A percentile compares a stretch with the other conserved stretches of the same genome.
Evolutionary conservation across 345 rosid species (phyloP).

Genomic region (Moricandia arvensis): DNA sequence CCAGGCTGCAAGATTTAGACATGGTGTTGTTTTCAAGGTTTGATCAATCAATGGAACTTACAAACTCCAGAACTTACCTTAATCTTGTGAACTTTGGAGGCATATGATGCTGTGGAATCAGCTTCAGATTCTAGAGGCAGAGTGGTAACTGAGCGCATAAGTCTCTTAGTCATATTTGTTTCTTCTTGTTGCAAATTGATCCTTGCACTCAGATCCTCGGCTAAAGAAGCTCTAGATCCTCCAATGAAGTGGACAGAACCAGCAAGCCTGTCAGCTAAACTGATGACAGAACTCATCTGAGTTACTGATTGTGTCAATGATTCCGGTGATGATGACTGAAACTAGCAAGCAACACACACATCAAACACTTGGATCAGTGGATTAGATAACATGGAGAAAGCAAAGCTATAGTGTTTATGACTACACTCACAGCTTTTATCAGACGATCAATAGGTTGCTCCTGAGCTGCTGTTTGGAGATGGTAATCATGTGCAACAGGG

Average conservation of each 20-base stretch:
- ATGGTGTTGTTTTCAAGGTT: neutral
- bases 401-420: too few species aligned
- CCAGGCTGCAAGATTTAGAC: constrained; percentile 47
- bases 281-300: constrained; percentile 72
- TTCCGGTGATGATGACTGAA: constrained; percentile 54
- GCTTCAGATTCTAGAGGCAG: constrained; percentile 60
- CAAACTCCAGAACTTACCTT: constrained; percentile 48
- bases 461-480: neutral
- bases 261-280: constrained; percentile 68
- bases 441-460: constrained; percentile 72
- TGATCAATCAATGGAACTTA: neutral
- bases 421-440: constrained; percentile 71
- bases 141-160: constrained; percentile 64
- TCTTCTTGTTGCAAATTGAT: constrained; percentile 66
- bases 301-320: constrained; percentile 57
- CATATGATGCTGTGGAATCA: constrained; percentile 73
- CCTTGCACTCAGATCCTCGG: constrained; percentile 78
- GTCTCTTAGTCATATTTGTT: constrained; percentile 50
- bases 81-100: constrained; percentile 53
- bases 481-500: constrained; percentile 42
- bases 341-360: constrained; percentile 39
- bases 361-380: neutral
- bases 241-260: constrained; percentile 65
- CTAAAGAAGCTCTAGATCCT: constrained; percentile 77
- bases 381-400: neutral